Evolutionary conservation across 495 filamentous ascomycete species (phyloP).

Genomic region (Staphylotrichum longicolle): DNA sequence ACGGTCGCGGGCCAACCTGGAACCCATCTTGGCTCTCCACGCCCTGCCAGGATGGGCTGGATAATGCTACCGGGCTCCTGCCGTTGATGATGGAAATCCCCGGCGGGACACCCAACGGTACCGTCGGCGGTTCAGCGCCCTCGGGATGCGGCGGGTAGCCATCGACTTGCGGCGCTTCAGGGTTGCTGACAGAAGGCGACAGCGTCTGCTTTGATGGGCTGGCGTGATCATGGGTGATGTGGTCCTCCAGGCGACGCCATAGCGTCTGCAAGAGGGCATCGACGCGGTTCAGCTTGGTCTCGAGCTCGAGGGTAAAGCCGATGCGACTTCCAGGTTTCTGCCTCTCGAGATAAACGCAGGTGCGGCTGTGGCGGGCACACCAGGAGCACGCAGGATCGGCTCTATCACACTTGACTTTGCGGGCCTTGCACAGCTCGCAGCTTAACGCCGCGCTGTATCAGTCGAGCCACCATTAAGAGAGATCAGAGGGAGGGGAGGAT

Average conservation of each 20-base stretch:
- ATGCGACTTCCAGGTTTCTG: conserved; percentile 5
- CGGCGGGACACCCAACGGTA: not conserved
- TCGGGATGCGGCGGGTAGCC: conserved; percentile 4
- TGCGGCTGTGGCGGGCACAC: conserved; percentile 2
- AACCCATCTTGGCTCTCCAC: conserved; percentile 4
- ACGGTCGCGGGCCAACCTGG: conserved; percentile 2
- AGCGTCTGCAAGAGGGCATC: conserved; percentile 5
- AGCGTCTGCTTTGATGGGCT: not conserved
- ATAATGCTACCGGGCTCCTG: not conserved
- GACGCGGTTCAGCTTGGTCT: conserved; percentile 4
- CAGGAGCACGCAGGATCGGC: conserved; percentile 5
- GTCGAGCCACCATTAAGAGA: not conserved
- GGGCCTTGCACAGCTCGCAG: conserved; percentile 4
- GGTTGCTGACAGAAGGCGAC: conserved; percentile 5
- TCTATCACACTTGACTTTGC: conserved; percentile 2
- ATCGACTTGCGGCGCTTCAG: not conserved
- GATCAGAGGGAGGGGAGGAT: not conserved
- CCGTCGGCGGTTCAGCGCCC: not conserved
- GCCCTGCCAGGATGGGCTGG: not conserved
- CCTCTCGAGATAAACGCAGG: conserved; percentile 3
- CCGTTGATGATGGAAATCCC: not conserved
- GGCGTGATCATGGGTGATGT: conserved; percentile 6
- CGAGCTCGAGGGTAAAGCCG: conserved; percentile 3
- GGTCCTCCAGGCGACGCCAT: conserved; percentile 1
- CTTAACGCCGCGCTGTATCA: not conserved